Percentiles rank a stretch among this genome's conserved stretches.
phyloP scores from a whole-genome alignment of 1,284 basidiomycete species.

The Heliocybe sulcata region DNA sequence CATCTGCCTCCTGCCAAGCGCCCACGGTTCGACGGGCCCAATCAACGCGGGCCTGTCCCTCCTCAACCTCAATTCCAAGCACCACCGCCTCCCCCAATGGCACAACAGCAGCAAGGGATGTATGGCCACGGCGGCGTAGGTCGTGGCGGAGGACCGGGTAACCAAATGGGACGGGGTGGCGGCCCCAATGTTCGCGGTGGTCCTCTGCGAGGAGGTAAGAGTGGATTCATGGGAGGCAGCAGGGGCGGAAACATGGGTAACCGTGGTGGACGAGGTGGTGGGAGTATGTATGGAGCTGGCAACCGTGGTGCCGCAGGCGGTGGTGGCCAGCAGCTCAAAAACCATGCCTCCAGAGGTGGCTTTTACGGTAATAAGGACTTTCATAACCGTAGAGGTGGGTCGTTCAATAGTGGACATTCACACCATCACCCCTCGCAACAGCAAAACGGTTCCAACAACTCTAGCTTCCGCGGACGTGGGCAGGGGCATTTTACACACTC shows the following conservation, averaged over 20 bases:
- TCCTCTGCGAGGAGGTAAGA: conserved; percentile 26
- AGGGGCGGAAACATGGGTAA: conserved; percentile 18
- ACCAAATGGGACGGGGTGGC: conserved; percentile 30
- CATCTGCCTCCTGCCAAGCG: conserved; percentile 77
- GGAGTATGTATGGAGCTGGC: conserved; percentile 12
- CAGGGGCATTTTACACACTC: conserved; percentile 23
- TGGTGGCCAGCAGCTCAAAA: conserved; percentile 31
- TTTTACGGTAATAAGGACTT: conserved; percentile 54
- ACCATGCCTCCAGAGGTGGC: conserved; percentile 55
- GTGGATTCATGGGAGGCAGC: conserved; percentile 26
- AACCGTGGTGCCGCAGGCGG: conserved; percentile 13
- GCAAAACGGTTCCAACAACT: conserved; percentile 16
- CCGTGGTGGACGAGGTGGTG: conserved; percentile 23
- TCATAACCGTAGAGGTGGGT: conserved; percentile 56
- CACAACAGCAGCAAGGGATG: conserved; percentile 16
- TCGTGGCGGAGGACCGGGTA: conserved; percentile 27
- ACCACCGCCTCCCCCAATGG: conserved; percentile 30
- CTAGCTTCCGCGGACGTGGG: conserved; percentile 36
- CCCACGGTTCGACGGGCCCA: conserved; percentile 76
- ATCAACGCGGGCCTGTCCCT: conserved; percentile 34
- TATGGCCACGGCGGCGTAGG: conserved; percentile 30
- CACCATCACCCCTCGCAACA: conserved; percentile 27
- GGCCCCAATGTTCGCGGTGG: conserved; percentile 25
- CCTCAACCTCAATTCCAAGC: conserved; percentile 35
- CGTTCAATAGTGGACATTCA: conserved; percentile 39